Evolutionary conservation across 2,329 filamentous ascomycete species (phyloP).

Genomic region (Aspergillus transmontanensis): DNA sequence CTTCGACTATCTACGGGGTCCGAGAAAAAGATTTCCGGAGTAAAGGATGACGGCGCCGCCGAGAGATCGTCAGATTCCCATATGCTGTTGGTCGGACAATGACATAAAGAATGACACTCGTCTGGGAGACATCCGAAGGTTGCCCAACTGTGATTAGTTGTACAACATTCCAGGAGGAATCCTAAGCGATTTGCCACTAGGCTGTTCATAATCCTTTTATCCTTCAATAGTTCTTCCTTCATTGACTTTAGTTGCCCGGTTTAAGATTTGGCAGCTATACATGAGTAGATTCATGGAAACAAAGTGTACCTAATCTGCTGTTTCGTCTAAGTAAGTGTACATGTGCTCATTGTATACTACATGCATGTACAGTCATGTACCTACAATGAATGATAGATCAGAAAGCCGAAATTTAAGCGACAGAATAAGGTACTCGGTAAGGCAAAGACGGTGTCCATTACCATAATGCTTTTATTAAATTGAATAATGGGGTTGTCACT

Average conservation of each 20-base stretch:
- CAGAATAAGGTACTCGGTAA: background rate
- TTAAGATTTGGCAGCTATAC: background rate
- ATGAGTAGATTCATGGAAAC: background rate
- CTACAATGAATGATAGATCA: constrained; percentile 7
- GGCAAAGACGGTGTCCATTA: background rate
- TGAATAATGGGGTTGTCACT: background rate
- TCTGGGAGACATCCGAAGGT: background rate
- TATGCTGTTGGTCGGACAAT: background rate
- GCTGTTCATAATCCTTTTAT: background rate
- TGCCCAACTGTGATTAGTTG: constrained; percentile 4
- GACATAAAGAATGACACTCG: constrained; percentile 1
- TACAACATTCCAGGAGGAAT: constrained; percentile 4
- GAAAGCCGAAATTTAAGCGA: background rate
- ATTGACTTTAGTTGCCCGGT: background rate
- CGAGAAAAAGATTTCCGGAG: background rate
- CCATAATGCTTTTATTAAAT: background rate
- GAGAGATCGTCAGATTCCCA: constrained; percentile 1
- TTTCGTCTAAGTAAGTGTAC: background rate
- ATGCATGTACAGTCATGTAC: constrained; percentile 1
- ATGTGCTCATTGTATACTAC: background rate
- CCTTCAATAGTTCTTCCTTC: background rate
- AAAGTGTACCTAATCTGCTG: background rate
- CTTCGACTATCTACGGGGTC: background rate
- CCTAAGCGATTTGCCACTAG: constrained; percentile 3
- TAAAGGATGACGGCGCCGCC: background rate